phyloP scores from a whole-genome alignment of 345 rosid genomes.

The Rhizophora apiculata region DNA sequence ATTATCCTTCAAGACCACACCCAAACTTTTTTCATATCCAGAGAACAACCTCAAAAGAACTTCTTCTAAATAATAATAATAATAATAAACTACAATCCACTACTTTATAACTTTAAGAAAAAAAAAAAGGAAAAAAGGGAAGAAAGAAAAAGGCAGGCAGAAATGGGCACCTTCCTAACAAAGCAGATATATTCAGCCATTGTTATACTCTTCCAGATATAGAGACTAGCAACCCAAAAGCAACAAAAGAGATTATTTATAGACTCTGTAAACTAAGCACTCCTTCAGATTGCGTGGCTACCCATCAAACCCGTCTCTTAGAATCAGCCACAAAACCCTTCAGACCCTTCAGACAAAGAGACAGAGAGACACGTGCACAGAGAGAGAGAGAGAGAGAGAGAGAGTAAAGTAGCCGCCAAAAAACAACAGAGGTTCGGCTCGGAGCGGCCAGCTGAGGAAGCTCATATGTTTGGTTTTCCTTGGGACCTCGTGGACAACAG shows the following conservation, averaged over 20 bases:
- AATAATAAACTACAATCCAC: slow-evolving; percentile 4
- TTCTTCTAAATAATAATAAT: not conserved
- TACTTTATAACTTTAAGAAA: not conserved
- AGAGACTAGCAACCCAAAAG: not conserved
- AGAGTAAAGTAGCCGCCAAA: slow-evolving; percentile 13
- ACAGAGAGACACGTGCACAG: not conserved
- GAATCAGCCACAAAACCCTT: slow-evolving; percentile 2
- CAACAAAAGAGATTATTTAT: not conserved
- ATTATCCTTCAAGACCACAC: not conserved
- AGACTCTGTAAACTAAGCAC: not conserved
- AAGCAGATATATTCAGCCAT: slow-evolving; percentile 71
- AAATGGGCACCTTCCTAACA: slow-evolving; percentile 46
- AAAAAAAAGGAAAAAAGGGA: not conserved
- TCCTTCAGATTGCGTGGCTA: not conserved
- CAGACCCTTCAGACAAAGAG: not conserved
- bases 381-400: not conserved
- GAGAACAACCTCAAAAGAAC: not conserved
- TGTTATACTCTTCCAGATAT: slow-evolving; percentile 33
- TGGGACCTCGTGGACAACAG: too few relatives aligned
- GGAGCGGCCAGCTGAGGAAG: not conserved
- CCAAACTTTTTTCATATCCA: slow-evolving; percentile 2
- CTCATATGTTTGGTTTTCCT: too few relatives aligned
- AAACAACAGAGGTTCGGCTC: not conserved
- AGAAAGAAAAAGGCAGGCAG: not conserved
- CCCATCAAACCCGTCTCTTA: not conserved